Evolutionary conservation across 768 basidiomycete genomes (phyloP).

Genomic region (Hygrophorus pudorinus): DNA sequence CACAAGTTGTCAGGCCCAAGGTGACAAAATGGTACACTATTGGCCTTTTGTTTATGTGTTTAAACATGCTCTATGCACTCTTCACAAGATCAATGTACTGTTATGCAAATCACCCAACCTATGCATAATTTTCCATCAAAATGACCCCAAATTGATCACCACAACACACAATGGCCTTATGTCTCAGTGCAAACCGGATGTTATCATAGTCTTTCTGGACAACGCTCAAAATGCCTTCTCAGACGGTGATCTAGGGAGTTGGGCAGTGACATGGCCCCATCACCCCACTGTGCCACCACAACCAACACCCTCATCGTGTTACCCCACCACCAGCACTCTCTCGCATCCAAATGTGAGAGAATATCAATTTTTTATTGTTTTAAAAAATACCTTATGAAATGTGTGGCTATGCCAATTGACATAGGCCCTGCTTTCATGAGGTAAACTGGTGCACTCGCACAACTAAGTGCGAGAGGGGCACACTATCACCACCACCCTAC

Average conservation of each 20-base stretch:
- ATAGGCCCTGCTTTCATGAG: too few relatives aligned
- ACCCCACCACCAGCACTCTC: too few relatives aligned
- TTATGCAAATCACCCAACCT: background rate
- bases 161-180: background rate
- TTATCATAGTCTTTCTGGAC: slow-evolving; percentile 1
- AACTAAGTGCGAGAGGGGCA: too few relatives aligned
- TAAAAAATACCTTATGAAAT: too few relatives aligned
- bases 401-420: too few relatives aligned
- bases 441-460: too few relatives aligned
- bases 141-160: background rate
- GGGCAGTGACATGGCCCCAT: too few relatives aligned
- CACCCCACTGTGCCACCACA: too few relatives aligned
- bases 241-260: background rate
- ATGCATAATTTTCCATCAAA: background rate
- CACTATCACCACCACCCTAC: too few relatives aligned
- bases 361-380: too few relatives aligned
- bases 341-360: too few relatives aligned
- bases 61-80: background rate
- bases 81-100: background rate
- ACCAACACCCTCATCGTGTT: too few relatives aligned
- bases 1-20: background rate
- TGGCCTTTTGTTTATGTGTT: background rate
- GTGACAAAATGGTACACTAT: background rate
- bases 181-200: background rate
- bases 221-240: background rate